These are phyloP conservation scores for Debaryomyces maramus DNA, from an alignment of 805 yeast species.

Conservation along the genomic window DNA sequence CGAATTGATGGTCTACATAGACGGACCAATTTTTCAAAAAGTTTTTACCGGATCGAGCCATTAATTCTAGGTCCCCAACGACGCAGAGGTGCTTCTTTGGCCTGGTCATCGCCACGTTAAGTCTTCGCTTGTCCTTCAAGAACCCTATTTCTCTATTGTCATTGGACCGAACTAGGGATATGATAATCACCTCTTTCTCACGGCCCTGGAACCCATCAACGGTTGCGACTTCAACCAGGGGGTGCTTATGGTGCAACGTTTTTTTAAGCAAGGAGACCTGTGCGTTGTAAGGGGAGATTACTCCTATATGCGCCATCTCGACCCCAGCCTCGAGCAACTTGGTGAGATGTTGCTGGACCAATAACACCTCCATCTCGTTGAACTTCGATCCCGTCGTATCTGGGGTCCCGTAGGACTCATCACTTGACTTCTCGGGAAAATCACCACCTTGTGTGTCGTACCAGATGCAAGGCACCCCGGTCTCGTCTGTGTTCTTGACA, in stretches of 20 bases:
- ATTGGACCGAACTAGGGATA: conserved; percentile 83
- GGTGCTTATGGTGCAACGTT: conserved; percentile 33
- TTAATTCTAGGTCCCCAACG: conserved; percentile 80
- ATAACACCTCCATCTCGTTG: conserved; percentile 72
- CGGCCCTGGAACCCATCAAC: conserved; percentile 98
- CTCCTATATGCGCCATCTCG: conserved; percentile 60
- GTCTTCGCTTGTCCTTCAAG: conserved; percentile 70
- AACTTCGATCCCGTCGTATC: conserved; percentile 54
- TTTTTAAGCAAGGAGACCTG: conserved; percentile 68
- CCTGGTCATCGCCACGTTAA: conserved; percentile 93
- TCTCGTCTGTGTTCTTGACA: conserved; percentile 53
- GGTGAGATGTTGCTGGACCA: conserved; percentile 59
- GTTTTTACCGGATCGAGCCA: conserved; percentile 41
- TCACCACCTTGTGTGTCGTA: conserved; percentile 92
- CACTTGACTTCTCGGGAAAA: conserved; percentile 55
- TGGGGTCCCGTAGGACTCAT: conserved; percentile 16
- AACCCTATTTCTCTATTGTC: conserved; percentile 74
- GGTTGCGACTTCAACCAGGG: conserved; percentile 72
- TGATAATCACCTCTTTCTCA: conserved; percentile 82
- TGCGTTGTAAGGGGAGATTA: conserved; percentile 88
- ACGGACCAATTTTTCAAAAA: conserved; percentile 66
- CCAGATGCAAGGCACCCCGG: conserved; percentile 65
- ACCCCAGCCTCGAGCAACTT: conserved; percentile 56
- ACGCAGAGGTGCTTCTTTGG: conserved; percentile 83
- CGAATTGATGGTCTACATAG: conserved; percentile 68